A percentile compares a stretch with the other conserved stretches of the same genome.
Conservation (phyloP, 192 early-diverging fungal genomes). For the Linnemannia exigua region DNA sequence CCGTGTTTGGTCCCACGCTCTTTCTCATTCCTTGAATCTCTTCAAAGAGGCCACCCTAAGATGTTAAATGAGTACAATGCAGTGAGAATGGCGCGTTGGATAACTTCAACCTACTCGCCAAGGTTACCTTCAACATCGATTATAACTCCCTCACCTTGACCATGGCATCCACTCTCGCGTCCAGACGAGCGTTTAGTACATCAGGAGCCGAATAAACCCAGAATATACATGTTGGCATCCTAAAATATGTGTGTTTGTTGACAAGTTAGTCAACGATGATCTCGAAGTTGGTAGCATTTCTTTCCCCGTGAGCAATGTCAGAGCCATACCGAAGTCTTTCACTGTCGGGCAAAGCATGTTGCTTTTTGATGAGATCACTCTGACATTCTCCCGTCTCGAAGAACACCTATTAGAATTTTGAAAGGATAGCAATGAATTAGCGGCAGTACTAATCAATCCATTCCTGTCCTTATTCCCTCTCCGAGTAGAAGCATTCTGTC, state of each 20-base stretch:
- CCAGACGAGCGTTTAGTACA: slow-evolving; percentile 81
- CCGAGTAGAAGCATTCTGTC: neutral
- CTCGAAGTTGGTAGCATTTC: neutral
- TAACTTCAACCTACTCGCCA: neutral
- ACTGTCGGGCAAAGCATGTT: slow-evolving; percentile 65
- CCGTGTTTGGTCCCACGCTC: slow-evolving; percentile 61
- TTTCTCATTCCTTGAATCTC: slow-evolving; percentile 67
- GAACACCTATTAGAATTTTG: slow-evolving; percentile 61
- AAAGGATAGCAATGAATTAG: neutral
- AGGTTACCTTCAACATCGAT: neutral
- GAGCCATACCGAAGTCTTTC: slow-evolving; percentile 44
- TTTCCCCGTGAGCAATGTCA: neutral
- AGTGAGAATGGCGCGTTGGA: neutral
- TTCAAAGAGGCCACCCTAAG: slow-evolving; percentile 68
- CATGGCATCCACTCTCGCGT: slow-evolving; percentile 92
- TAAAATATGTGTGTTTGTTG: slow-evolving; percentile 13
- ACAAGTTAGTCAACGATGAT: neutral
- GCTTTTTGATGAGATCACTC: slow-evolving; percentile 80
- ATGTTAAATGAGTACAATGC: neutral
- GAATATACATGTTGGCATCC: slow-evolving; percentile 83
- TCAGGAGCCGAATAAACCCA: slow-evolving; percentile 88
- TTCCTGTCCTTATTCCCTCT: no score
- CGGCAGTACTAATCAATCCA: neutral
- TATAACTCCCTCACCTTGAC: slow-evolving; percentile 65
- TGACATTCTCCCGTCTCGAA: slow-evolving; percentile 80